Evolutionary conservation across 805 yeast genomes (phyloP).

Genomic region (Lipomyces yamadae): DNA sequence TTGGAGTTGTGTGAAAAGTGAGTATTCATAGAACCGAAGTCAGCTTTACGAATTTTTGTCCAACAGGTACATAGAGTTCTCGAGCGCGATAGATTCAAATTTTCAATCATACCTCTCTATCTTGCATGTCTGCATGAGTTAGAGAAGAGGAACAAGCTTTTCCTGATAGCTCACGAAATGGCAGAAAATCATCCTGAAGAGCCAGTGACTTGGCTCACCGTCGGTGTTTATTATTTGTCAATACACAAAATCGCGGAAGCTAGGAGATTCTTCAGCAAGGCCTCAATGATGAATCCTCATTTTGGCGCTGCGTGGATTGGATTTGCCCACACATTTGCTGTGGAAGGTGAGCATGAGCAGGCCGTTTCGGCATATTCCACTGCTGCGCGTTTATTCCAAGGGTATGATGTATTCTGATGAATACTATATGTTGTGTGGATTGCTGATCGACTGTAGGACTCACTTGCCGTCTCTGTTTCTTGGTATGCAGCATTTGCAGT

Average conservation of each 20-base stretch:
- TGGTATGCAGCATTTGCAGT: constrained; percentile 95
- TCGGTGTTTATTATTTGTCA: constrained; percentile 85
- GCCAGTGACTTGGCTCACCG: constrained; percentile 88
- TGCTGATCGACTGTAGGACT: constrained; percentile 57
- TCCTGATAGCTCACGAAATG: constrained; percentile 77
- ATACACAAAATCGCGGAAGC: constrained; percentile 79
- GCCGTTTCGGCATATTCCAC: constrained; percentile 97
- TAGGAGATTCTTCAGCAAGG: constrained; percentile 82
- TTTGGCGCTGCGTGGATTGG: constrained; percentile 98
- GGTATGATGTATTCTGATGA: constrained; percentile 29
- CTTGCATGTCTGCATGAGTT: constrained; percentile 83
- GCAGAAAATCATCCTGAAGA: constrained; percentile 83
- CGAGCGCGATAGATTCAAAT: constrained; percentile 66
- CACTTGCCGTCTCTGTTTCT: constrained; percentile 87
- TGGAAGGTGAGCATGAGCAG: constrained; percentile 98
- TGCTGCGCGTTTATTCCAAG: constrained; percentile 80
- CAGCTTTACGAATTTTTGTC: background rate
- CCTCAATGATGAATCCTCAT: constrained; percentile 84
- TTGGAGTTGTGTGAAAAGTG: constrained; percentile 67
- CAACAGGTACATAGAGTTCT: constrained; percentile 38
- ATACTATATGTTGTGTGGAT: constrained; percentile 40
- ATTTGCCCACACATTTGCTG: constrained; percentile 96
- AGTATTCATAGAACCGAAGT: constrained; percentile 38
- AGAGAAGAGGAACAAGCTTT: constrained; percentile 79
- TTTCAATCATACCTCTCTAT: constrained; percentile 74